Evolutionary conservation across 768 basidiomycete genomes (phyloP), one percentile per base, ranked within the genome.

Genomic region (Gautieria morchelliformis): DNA sequence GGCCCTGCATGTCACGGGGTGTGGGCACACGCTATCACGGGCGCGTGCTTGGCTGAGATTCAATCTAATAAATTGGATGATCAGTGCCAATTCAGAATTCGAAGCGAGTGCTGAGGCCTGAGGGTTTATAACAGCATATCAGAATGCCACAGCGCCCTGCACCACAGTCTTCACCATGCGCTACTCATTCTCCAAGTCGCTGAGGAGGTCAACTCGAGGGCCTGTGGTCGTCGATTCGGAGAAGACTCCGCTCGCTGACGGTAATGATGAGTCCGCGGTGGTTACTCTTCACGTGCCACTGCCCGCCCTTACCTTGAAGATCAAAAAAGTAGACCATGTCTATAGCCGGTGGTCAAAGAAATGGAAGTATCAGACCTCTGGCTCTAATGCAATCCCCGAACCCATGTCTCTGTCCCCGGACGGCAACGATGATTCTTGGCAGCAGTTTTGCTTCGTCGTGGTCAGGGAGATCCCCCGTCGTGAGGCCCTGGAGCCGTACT

Each of bases 281-380:
- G 10, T 14, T 40, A 27, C 17, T 7, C 2, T 40, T 8, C 20
- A 17, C 8, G 20, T 2, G 14, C 51, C 35, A 35, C 14, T 32
- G 17, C 37, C 75, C 2, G 69, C 77, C 54, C 66, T 77, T 30
- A 75, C 76, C 15, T 69, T 80, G 56, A 81, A 84, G 68, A 69
- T 83, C 65, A 82, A 83, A 64, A 78, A 79, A 1, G 76, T 83
- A 45, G 82, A 83, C 63, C 72, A 78, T 61, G 82, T 80, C 62
- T 82, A 78, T 65, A 81, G 78, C 63, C 68, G 73, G 59, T 81
- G 81, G 80, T 71, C 71, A 33, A 80, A 76, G 63, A 64, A 67
- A 19, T 83, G 80, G 80, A 81, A 80, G 68, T 82, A 83, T 63
- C 58, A 80, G 78, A 80, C 78, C 67, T 80, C 76, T 61, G 78